These are phyloP conservation scores for Chiua virens DNA, from an alignment of 768 basidiomycete genomes.

Conservation along the genomic window DNA sequence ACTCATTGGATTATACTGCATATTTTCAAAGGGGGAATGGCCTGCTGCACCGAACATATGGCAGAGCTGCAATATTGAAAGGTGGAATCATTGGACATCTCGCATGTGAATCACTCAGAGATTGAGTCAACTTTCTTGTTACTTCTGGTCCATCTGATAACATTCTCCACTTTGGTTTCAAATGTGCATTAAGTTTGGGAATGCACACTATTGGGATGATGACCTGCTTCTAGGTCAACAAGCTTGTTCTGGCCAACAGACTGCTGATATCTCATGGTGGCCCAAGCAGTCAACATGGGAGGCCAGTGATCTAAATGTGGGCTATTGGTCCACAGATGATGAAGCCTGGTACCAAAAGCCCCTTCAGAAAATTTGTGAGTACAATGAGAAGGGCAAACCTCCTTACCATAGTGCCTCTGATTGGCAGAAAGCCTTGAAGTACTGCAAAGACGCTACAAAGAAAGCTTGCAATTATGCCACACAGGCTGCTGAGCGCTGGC, in stretches of 20 bases:
- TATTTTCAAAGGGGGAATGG: too few relatives aligned
- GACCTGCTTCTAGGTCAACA: not conserved
- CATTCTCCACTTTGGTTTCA: not conserved
- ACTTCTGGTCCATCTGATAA: not conserved
- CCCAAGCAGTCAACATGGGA: slow-evolving; percentile 2
- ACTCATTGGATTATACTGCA: too few relatives aligned
- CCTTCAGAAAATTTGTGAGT: not conserved
- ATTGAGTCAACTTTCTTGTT: too few relatives aligned
- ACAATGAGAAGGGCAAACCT: not conserved
- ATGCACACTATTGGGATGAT: slow-evolving; percentile 1
- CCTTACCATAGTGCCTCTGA: not conserved
- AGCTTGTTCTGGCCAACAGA: not conserved
- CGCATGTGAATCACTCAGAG: too few relatives aligned
- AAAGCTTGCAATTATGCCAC: too few relatives aligned
- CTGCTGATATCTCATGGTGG: not conserved
- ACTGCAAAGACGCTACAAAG: not conserved
- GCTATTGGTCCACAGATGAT: not conserved
- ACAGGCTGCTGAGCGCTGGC: too few relatives aligned
- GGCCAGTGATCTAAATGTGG: not conserved
- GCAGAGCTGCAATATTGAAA: too few relatives aligned
- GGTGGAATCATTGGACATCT: too few relatives aligned
- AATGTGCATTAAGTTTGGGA: not conserved
- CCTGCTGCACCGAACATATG: too few relatives aligned
- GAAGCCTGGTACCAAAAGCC: slow-evolving; percentile 1
- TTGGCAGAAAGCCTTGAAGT: not conserved